Evolutionary conservation across 805 yeast genomes (phyloP), one percentile per base, ranked within the genome.

Genomic region (Lipomyces anomalus): DNA sequence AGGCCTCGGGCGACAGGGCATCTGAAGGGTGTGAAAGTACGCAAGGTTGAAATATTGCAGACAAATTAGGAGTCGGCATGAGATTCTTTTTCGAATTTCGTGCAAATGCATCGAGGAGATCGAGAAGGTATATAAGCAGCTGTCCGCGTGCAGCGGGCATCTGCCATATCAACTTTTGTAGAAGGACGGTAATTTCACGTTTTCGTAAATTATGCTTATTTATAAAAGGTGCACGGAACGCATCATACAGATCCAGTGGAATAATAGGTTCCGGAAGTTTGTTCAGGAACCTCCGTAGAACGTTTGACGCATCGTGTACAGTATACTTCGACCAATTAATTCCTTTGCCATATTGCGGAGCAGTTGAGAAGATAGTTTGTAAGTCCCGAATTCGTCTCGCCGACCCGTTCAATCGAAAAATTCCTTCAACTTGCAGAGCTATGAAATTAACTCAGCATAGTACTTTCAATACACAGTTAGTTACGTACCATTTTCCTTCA

Each of bases 41-140:
- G n/a, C 95, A 84, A 2, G 98, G 97, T 67, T 92, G 98, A 68
- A 92, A 92, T 46, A 92, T 85, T 1, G 97, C 95, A 1, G 97
- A 95, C 53, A 92, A 69, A 62, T 92, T 92, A 57, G 87, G 77
- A 1, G 95, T 85, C 1, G 96, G 80, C 99, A 92, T 92, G 53
- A 86, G 70, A 62, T 89, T 92, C 48, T 77, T 77, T 40, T 75
- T 76, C 13, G 94, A 74, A 58, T 84, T 81, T 48, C 82, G 78
- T 35, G 88, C 83, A 58, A 92, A 94, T 67, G 88, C 76, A 11
- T 95, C 82, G 47, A 92, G 70, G 53, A 92, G 69, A 64, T 92
- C 98, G 51, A 92, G 67, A 20, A 92, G 76, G 68, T 92, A 92
- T 53, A 88, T 83, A 4, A 92, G 70, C 24, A 92, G 70, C 59